These are phyloP conservation scores for Saitozyma podzolica DNA, from an alignment of 768 basidiomycete species.

Conservation along the genomic window DNA sequence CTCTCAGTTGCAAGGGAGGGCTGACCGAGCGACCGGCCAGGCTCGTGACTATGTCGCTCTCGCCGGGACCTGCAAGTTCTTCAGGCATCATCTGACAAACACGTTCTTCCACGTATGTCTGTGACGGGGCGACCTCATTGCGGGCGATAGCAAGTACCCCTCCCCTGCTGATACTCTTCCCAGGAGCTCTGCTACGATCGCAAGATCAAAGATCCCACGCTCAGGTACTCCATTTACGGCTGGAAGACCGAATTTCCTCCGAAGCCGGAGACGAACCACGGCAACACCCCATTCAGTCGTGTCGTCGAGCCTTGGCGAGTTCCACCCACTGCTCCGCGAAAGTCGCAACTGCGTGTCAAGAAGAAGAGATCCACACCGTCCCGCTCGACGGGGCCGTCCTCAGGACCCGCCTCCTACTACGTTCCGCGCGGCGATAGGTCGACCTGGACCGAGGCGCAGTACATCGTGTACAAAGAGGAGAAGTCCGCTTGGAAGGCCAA, in stretches of 20 bases:
- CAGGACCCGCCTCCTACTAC: slow-evolving; percentile 5
- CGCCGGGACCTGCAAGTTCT: slow-evolving; percentile 23
- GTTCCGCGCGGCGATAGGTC: slow-evolving; percentile 16
- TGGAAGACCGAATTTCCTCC: neutral
- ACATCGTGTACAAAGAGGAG: slow-evolving; percentile 26
- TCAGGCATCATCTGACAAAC: slow-evolving; percentile 22
- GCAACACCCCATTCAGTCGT: neutral
- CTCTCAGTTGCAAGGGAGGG: neutral
- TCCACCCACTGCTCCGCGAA: too few relatives aligned
- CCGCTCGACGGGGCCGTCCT: neutral
- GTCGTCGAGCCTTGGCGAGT: too few relatives aligned
- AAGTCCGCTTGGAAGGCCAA: slow-evolving; percentile 8
- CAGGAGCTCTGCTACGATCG: neutral
- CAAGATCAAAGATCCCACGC: neutral
- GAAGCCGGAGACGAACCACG: neutral
- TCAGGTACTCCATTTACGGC: neutral
- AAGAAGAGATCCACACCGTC: neutral
- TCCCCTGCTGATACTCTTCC: neutral
- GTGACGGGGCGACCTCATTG: neutral
- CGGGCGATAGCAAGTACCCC: neutral
- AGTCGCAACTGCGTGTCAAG: too few relatives aligned
- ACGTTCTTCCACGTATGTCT: slow-evolving; percentile 23
- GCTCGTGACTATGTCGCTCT: slow-evolving; percentile 29
- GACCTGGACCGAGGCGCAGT: slow-evolving; percentile 23
- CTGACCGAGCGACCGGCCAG: slow-evolving; percentile 8